Conservation (phyloP, 176 grass and related monocot genomes). For the Leersia perrieri region DNA sequence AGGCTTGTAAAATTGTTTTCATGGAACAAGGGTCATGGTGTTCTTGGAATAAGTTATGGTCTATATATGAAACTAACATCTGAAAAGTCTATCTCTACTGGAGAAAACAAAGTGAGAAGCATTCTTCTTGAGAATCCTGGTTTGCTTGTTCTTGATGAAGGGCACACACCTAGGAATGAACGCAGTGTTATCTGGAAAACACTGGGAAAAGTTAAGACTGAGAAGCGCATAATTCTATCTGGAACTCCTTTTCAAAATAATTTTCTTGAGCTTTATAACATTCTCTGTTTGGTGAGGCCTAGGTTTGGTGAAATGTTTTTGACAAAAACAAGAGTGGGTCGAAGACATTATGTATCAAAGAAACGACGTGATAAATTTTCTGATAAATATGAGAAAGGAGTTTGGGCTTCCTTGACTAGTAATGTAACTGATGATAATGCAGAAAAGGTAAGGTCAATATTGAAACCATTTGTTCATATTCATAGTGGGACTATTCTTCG, state of each 20-base stretch:
- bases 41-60: constrained; percentile 89
- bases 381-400: constrained; percentile 72
- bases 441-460: constrained; percentile 73
- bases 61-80: constrained; percentile 69
- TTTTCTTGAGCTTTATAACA: constrained; percentile 93
- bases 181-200: constrained; percentile 76
- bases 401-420: constrained; percentile 85
- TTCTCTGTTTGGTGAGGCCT: constrained; percentile 78
- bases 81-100: constrained; percentile 45
- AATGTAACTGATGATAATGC: constrained; percentile 79
- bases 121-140: constrained; percentile 85
- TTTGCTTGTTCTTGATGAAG: constrained; percentile 88
- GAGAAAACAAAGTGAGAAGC: constrained; percentile 55
- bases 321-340: constrained; percentile 49
- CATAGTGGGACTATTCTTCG: constrained; percentile 85
- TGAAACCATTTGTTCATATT: constrained; percentile 95
- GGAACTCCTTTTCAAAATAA: constrained; percentile 97
- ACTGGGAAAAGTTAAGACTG: constrained; percentile 74
- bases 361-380: constrained; percentile 47
- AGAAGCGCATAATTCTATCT: constrained; percentile 88
- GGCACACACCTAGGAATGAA: constrained; percentile 91
- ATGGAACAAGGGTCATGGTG: constrained; percentile 72
- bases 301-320: constrained; percentile 86
- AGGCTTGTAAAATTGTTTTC: constrained; percentile 75
- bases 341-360: constrained; percentile 35